A percentile compares a stretch with the other conserved stretches of the same genome.
Conservation (phyloP, 2,329 filamentous ascomycete species). For the Ustulina deusta region DNA sequence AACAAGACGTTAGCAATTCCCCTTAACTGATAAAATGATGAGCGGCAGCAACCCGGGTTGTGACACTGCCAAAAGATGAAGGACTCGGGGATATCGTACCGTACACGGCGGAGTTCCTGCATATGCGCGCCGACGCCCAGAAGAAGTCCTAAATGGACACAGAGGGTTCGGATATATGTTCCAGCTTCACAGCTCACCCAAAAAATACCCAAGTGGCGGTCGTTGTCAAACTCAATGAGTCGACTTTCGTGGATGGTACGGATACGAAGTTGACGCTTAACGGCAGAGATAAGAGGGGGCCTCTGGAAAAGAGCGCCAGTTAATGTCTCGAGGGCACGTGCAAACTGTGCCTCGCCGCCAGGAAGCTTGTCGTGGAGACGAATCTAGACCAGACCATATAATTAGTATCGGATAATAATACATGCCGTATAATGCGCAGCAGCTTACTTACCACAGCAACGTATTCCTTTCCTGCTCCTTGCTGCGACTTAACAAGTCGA, state of each 20-base stretch:
- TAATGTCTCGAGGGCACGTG: constrained; percentile 92
- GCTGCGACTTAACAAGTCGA: constrained; percentile 97
- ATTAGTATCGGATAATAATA: constrained; percentile 8
- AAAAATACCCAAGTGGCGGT: constrained; percentile 96
- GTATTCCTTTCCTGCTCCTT: constrained; percentile 99
- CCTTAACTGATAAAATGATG: background rate
- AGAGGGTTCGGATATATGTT: constrained; percentile 96
- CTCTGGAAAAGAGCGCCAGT: constrained; percentile 98
- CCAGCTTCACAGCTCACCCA: constrained; percentile 99
- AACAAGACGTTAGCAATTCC: constrained; percentile 12
- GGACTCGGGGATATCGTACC: constrained; percentile 53
- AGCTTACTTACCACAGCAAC: constrained; percentile 73
- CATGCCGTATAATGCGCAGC: background rate
- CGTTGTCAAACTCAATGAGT: constrained; percentile 97
- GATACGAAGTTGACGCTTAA: constrained; percentile 98
- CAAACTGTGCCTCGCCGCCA: constrained; percentile 92
- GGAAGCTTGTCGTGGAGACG: constrained; percentile 95
- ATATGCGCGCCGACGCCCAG: constrained; percentile 92
- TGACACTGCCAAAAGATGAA: background rate
- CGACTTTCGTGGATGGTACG: constrained; percentile 98
- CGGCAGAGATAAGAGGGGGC: constrained; percentile 95
- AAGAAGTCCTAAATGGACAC: constrained; percentile 69
- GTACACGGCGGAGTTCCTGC: constrained; percentile 95
- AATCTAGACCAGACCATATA: constrained; percentile 59
- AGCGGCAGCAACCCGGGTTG: background rate